phyloP scores from a whole-genome alignment of 176 grass and related monocot species.

The Bothriochloa decipiens region DNA sequence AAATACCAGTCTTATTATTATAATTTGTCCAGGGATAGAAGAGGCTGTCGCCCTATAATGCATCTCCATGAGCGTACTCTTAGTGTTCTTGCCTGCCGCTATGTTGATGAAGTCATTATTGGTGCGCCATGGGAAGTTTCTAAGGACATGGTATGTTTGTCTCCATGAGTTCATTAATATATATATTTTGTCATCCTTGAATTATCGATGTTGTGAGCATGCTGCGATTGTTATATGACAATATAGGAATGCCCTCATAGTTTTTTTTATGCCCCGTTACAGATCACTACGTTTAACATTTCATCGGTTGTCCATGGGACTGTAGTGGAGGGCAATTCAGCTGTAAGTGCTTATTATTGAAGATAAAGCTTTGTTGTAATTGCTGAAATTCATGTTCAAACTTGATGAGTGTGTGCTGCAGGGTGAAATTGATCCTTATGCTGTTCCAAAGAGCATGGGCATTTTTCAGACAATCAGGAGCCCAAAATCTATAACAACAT shows the following conservation, averaged over 20 bases:
- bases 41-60: conserved; percentile 71
- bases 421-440: conserved; percentile 68
- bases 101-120: conserved; percentile 98
- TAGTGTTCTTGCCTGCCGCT: conserved; percentile 88
- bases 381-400: conserved; percentile 32
- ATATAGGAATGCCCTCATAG: not conserved
- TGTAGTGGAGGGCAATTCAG: conserved; percentile 60
- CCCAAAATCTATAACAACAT: conserved; percentile 70
- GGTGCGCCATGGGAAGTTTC: conserved; percentile 93
- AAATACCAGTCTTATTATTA: conserved; percentile 33
- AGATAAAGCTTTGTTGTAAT: not conserved
- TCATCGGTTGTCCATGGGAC: conserved; percentile 86
- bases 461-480: conserved; percentile 78
- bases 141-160: conserved; percentile 79
- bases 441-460: conserved; percentile 75
- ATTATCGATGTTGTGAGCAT: not conserved
- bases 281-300: conserved; percentile 87
- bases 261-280: conserved; percentile 28
- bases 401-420: conserved; percentile 33
- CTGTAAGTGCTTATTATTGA: conserved; percentile 45
- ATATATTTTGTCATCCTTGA: not conserved
- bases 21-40: conserved; percentile 67
- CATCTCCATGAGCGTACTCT: conserved; percentile 94
- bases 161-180: conserved; percentile 3
- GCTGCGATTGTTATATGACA: conserved; percentile 5